Base-by-base conservation (phyloP, 495 filamentous ascomycete genomes). In the Penicillium nucicola region DNA sequence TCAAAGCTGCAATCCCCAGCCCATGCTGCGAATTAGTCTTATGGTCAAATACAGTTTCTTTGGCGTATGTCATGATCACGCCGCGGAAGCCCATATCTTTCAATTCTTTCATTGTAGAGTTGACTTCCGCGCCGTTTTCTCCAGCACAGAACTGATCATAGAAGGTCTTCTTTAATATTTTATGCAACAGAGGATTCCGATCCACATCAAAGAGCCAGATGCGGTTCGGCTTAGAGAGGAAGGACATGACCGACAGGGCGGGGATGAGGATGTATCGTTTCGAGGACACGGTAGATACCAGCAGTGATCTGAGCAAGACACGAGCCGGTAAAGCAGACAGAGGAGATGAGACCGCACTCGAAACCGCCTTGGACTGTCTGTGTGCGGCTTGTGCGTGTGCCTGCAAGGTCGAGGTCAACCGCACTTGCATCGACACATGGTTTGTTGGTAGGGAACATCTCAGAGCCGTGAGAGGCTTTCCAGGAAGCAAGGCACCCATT, bases 241-340 rank as follows among this genome's bases (percentile, higher is more conserved):
- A 60, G 4, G 78, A 80, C 65, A 92, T 84, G 28, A 83, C 58
- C 23, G 74, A 74, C 4, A 91, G 76, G 2, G 82, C 87, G 3
- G 83, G 79, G 5, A 65, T 63, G 14, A 95, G 79, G 2, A 95
- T 76, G 22, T 80, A 52, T 0, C 82, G 82, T 8, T 86, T 89
- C 1, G 87, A 88, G 0, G 90, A 93, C 39, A 96, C 76, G 6
- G 81, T 80, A 11, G 84, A 85, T 31, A 89, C 84, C 37, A 87
- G 76, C 38, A 91, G 76, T 2, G 89, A 90, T 34, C 91, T 82
- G 22, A 96, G 73, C 18, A 96, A 72, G 17, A 76, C 82, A 15
- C 74, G 74, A 5, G 85, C 71, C 0, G 91, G 87, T 38, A 96
- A 75, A 40, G 81, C 71, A 1, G 86, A 81, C 11, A 93, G 70